A percentile compares a stretch with the other conserved stretches of the same genome.
These are phyloP conservation scores for Saraca asoca DNA, from an alignment of 331 rosid species.

Conservation along the genomic window DNA sequence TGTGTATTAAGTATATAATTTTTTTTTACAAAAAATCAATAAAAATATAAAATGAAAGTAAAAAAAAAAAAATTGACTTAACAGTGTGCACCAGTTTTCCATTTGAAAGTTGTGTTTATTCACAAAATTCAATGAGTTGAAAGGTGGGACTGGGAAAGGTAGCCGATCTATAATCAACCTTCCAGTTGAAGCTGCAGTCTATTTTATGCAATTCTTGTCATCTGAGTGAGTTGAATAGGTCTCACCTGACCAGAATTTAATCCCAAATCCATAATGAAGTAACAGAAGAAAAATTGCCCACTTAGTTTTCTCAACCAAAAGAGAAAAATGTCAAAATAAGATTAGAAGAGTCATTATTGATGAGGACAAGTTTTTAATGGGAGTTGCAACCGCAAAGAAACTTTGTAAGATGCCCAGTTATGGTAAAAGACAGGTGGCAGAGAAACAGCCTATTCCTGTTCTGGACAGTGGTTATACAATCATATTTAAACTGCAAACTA, in stretches of 20 bases:
- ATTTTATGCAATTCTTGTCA: slow-evolving; percentile 4
- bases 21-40: background rate
- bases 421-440: background rate
- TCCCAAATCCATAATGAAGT: background rate
- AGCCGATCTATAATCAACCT: background rate
- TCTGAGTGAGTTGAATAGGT: background rate
- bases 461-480: background rate
- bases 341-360: too few species aligned
- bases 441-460: background rate
- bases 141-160: too few species aligned
- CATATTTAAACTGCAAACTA: slow-evolving; percentile 17
- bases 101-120: too few species aligned
- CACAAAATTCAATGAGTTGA: too few species aligned
- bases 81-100: too few species aligned
- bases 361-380: too few species aligned
- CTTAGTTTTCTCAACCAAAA: background rate
- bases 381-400: too few species aligned
- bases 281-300: background rate
- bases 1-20: too few species aligned
- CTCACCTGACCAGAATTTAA: background rate
- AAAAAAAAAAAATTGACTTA: too few species aligned
- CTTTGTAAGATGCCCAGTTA: too few species aligned
- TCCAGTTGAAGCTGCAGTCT: background rate
- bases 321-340: background rate
- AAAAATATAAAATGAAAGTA: background rate